Evolutionary conservation across 371 early-diverging fungal species (phyloP), one percentile per base, ranked within the genome.

Genomic region (Mucor mucedo): DNA sequence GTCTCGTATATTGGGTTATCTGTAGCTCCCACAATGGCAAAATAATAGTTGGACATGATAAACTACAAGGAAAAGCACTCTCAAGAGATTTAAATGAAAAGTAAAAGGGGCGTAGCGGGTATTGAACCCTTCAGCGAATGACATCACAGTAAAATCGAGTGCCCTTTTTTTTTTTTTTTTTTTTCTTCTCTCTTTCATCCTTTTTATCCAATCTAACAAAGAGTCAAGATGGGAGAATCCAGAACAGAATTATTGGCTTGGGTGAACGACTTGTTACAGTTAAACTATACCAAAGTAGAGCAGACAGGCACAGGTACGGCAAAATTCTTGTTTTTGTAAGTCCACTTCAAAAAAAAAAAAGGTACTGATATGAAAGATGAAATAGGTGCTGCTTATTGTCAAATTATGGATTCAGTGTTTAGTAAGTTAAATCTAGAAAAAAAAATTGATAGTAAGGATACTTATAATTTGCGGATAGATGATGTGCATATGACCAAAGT

Each of bases 1-100:
- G 93, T 88, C 71, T 97, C 98, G 75, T 94, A 97, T 50, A 97
- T 83, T 38, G 98, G 98, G 66, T 90, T 90, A 79, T 97, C 97
- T 50, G 91, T 90, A 52, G 91, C 89, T 16, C 96, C 96, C 35
- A 97, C 93, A 71, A 97, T 95, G 38, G 87, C 95, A 86, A 97
- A 96, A 72, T 96, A 95, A 57, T 90, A 94, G 21, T 72, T 62
- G 21, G 88, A 77, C 90, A 90, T 89, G 8, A 3, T 62, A 38
- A 4, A 4, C 8, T 21, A 47, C 4, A 47, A 21, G 4, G 7
- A 47, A 21, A 21, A 21, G 21, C 21, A 21, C 21, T 21, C 21
- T 21, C 21, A 45, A 16, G 6, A 45, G 21, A 2, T 8, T 13
- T 21, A 42, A 44, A 14, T 21, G 21, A 47, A n/a, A 21, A 47